Percentiles rank a stretch among this genome's conserved stretches.
Conservation (phyloP, 192 early-diverging fungal genomes). For the Pilaira anomala region DNA sequence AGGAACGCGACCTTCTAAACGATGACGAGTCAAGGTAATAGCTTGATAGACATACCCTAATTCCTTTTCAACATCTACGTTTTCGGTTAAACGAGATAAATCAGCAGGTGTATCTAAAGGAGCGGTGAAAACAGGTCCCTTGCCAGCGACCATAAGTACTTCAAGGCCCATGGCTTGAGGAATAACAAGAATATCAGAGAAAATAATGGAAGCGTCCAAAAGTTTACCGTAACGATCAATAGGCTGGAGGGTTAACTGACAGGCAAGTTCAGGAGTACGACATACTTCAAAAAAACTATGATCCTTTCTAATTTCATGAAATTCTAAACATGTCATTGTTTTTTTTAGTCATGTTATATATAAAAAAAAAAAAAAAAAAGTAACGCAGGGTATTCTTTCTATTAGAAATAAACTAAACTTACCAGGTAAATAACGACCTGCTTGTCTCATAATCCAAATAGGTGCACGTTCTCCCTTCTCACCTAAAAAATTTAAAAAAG, state of each 20-base stretch:
- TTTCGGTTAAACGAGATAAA: slow-evolving; percentile 55
- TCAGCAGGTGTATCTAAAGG: slow-evolving; percentile 75
- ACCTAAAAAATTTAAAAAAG: slow-evolving; percentile 33
- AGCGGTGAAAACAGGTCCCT: slow-evolving; percentile 86
- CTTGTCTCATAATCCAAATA: slow-evolving; percentile 99
- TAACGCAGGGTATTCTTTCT: background rate
- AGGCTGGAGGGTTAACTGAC: slow-evolving; percentile 94
- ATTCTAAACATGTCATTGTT: slow-evolving; percentile 58
- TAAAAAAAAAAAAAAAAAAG: slow-evolving; percentile 4
- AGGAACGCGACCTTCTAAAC: slow-evolving; percentile 81
- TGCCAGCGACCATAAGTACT: slow-evolving; percentile 89
- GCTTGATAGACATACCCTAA: slow-evolving; percentile 92
- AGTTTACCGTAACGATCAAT: slow-evolving; percentile 87
- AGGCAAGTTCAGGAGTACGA: slow-evolving; percentile 87
- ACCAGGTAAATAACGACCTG: slow-evolving; percentile 94
- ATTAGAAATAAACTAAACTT: slow-evolving; percentile 12
- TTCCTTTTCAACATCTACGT: slow-evolving; percentile 70
- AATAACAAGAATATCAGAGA: slow-evolving; percentile 96
- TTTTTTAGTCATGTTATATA: too few relatives aligned
- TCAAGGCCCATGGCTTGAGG: slow-evolving; percentile 95
- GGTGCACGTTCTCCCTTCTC: slow-evolving; percentile 72
- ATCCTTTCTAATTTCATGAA: slow-evolving; percentile 74
- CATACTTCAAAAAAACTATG: slow-evolving; percentile 96
- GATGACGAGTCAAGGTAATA: slow-evolving; percentile 86
- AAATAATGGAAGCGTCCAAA: slow-evolving; percentile 96